A percentile compares a stretch with the other conserved stretches of the same genome.
phyloP scores from a whole-genome alignment of 805 yeast species.

The Hanseniaspora lindneri region DNA sequence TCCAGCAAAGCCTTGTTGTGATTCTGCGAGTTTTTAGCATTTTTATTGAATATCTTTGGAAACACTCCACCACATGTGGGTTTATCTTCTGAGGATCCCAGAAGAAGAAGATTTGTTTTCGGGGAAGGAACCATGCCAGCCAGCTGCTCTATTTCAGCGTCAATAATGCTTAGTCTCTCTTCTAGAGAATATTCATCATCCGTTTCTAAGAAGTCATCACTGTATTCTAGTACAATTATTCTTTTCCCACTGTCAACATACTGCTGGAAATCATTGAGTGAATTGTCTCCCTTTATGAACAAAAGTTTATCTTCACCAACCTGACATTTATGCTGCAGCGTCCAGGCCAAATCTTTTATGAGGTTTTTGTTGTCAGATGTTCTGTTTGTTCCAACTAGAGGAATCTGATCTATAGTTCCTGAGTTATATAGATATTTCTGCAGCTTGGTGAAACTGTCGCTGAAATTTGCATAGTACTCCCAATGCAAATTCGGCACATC shows the following conservation, averaged over 20 bases:
- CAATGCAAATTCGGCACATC: constrained; percentile 7
- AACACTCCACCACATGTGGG: constrained; percentile 35
- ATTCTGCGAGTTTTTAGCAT: constrained; percentile 38
- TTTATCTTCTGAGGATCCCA: constrained; percentile 22
- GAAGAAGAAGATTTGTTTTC: constrained; percentile 22
- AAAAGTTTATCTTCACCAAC: constrained; percentile 20
- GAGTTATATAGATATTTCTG: neutral
- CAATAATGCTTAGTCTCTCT: neutral
- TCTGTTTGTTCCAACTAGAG: neutral
- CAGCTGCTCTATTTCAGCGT: constrained; percentile 32
- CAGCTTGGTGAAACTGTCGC: neutral
- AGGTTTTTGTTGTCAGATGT: neutral
- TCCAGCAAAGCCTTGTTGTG: constrained; percentile 41
- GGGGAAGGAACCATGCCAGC: constrained; percentile 69
- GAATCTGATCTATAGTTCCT: constrained; percentile 9
- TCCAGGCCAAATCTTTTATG: constrained; percentile 5
- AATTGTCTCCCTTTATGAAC: constrained; percentile 26
- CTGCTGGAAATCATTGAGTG: constrained; percentile 37
- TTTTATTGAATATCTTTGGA: constrained; percentile 43
- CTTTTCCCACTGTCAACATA: constrained; percentile 56
- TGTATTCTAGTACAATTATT: constrained; percentile 48
- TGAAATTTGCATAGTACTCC: neutral
- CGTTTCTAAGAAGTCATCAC: constrained; percentile 32
- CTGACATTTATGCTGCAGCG: constrained; percentile 21
- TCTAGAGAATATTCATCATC: constrained; percentile 36